Evolutionary conservation across 2,329 filamentous ascomycete species (phyloP).

Genomic region (Nemania sp.): DNA sequence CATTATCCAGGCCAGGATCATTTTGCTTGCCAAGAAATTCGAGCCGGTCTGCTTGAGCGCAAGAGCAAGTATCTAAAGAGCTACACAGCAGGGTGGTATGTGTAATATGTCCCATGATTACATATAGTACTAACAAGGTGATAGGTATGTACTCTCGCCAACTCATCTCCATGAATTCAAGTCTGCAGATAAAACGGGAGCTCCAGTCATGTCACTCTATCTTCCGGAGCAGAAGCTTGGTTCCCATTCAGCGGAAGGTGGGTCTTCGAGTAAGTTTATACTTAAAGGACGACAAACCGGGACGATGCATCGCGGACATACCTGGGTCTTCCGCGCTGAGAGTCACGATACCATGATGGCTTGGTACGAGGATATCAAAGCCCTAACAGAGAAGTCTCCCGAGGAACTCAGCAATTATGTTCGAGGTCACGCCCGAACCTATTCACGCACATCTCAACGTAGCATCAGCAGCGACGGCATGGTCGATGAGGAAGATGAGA

Average conservation of each 20-base stretch:
- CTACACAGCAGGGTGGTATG: slow-evolving; percentile 93
- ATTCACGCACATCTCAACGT: slow-evolving; percentile 74
- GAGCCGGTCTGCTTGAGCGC: slow-evolving; percentile 90
- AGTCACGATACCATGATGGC: slow-evolving; percentile 95
- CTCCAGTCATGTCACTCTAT: slow-evolving; percentile 95
- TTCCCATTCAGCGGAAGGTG: slow-evolving; percentile 84
- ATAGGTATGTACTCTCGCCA: slow-evolving; percentile 92
- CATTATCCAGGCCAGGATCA: slow-evolving; percentile 92
- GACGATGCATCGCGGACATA: slow-evolving; percentile 85
- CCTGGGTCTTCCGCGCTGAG: slow-evolving; percentile 78
- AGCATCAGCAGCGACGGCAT: slow-evolving; percentile 80
- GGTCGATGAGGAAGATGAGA: slow-evolving; percentile 79
- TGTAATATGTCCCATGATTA: slow-evolving; percentile 51
- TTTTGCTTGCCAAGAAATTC: slow-evolving; percentile 82
- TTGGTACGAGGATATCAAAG: slow-evolving; percentile 94
- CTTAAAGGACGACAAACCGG: slow-evolving; percentile 96
- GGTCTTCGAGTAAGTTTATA: slow-evolving; percentile 96
- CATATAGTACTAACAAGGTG: slow-evolving; percentile 39
- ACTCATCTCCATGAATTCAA: slow-evolving; percentile 99
- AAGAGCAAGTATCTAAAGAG: slow-evolving; percentile 99
- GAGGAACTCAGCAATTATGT: slow-evolving; percentile 92
- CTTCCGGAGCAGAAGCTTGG: slow-evolving; percentile 95
- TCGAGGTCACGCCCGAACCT: slow-evolving; percentile 80
- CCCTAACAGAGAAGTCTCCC: slow-evolving; percentile 86
- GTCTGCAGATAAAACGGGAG: slow-evolving; percentile 91